These are phyloP conservation scores for Citrullus mucosospermus DNA, from an alignment of 306 rosid genomes.

Conservation along the genomic window DNA sequence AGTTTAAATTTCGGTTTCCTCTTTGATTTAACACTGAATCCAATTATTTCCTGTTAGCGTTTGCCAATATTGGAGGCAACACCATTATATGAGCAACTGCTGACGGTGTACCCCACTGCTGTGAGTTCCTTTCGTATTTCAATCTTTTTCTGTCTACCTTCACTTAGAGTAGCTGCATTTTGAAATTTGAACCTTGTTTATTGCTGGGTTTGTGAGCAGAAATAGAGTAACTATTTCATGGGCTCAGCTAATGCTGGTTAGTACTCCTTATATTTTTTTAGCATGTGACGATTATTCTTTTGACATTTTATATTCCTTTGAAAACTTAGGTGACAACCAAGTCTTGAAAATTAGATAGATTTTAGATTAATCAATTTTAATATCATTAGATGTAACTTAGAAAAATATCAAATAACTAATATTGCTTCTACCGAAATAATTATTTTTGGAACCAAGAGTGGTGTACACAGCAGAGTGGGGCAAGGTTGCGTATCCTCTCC, in stretches of 20 bases:
- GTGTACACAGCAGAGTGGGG: neutral
- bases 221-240: neutral
- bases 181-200: neutral
- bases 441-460: neutral
- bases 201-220: neutral
- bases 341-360: neutral
- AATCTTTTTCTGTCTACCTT: neutral
- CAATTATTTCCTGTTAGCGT: slow-evolving; percentile 28
- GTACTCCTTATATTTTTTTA: neutral
- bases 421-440: neutral
- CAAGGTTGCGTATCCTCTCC: neutral
- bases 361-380: neutral
- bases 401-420: neutral
- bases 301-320: neutral
- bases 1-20: neutral
- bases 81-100: slow-evolving; percentile 77
- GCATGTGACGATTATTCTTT: neutral
- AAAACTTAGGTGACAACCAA: neutral
- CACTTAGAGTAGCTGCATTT: neutral
- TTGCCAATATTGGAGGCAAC: slow-evolving; percentile 78
- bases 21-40: neutral
- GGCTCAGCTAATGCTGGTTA: neutral
- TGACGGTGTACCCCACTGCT: slow-evolving; percentile 65
- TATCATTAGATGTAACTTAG: neutral
- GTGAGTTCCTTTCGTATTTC: slow-evolving; percentile 34